Percentiles rank a stretch among this genome's conserved stretches.
Conservation (phyloP, 2,329 filamentous ascomycete genomes). For the Lachnellula arida region DNA sequence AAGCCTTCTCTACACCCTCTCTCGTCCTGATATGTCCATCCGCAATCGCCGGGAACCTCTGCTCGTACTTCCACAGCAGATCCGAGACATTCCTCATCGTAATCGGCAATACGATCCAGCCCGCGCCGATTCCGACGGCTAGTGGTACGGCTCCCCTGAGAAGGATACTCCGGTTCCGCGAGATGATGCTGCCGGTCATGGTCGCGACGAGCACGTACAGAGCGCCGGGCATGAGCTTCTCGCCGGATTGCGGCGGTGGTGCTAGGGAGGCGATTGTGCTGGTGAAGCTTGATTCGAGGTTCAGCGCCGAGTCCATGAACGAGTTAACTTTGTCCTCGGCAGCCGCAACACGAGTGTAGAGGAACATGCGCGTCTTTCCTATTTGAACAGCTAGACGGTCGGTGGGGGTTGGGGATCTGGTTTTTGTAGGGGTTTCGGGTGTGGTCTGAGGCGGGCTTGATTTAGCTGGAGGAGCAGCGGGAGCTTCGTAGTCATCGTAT, state of each 20-base stretch:
- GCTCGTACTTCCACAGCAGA: constrained; percentile 88
- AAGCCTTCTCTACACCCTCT: constrained; percentile 63
- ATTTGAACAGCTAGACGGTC: constrained; percentile 84
- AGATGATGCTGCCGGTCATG: constrained; percentile 91
- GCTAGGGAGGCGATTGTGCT: constrained; percentile 84
- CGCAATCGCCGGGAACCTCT: constrained; percentile 76
- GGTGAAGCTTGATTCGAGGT: constrained; percentile 86
- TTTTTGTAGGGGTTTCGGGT: constrained; percentile 28
- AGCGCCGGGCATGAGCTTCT: constrained; percentile 82
- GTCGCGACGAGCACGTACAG: constrained; percentile 91
- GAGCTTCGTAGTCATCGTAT: constrained; percentile 65
- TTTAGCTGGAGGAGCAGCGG: constrained; percentile 30
- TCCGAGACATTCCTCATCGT: constrained; percentile 87
- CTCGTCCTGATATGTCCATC: constrained; percentile 73
- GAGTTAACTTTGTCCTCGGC: constrained; percentile 81
- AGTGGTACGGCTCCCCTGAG: constrained; percentile 73
- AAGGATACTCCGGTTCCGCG: constrained; percentile 80
- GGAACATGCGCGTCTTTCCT: constrained; percentile 70
- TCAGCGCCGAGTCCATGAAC: constrained; percentile 73
- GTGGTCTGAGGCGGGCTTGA: constrained; percentile 15
- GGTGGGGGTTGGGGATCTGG: constrained; percentile 67
- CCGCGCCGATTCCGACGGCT: constrained; percentile 75
- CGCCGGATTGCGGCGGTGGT: constrained; percentile 77
- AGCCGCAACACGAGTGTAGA: constrained; percentile 69
- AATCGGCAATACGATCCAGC: constrained; percentile 78